Evolutionary conservation across 2,329 filamentous ascomycete genomes (phyloP), one percentile per base, ranked within the genome.

Genomic region (Arthrobotrys pseudoclavata): DNA sequence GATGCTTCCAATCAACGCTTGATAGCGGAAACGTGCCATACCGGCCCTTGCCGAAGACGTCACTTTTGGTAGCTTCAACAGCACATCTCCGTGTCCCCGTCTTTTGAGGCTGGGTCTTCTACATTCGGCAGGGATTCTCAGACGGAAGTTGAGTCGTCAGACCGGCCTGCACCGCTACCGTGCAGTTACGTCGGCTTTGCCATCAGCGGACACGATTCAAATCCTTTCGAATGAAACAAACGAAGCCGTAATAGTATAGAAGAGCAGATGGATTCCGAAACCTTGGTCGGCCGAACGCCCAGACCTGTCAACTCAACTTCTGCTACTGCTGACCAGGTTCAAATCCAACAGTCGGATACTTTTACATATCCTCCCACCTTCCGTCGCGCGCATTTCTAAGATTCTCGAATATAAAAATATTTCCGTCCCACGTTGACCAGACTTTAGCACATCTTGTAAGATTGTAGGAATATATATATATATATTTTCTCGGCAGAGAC

Each of bases 1-100:
- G 55, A 24, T 40, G 34, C 34, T 60, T 60, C 55, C 55, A 60
- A 60, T 60, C 55, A 60, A 20, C 55, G 34, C 10, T 20, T 20
- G 31, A 60, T 22, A 60, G 55, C 34, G 55, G 55, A 34, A 60
- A 60, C 55, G 55, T 60, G 55, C 31, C 31, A 34, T 34, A 9
- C 4, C 7, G 7, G 7, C 55, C 55, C 55, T 57, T 60, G 55
- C 34, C 20, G 22, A 60, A 60, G 55, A 60, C 55, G 55, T 60
- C 55, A 60, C 55, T 60, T 24, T 42, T 40, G 55, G 55, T 60
- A 60, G 20, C 42, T 42, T 34, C 55, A 40, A 60, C 55, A 42
- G 52, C 52, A 6, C 52, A 57, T 37, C 52, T 53, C 24, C 26
- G 50, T 53, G 13, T n/a, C 24, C 22, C 50, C 50, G 24, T 50